phyloP scores from a whole-genome alignment of 2,329 filamentous ascomycete genomes.

The Cadophora sp. region DNA sequence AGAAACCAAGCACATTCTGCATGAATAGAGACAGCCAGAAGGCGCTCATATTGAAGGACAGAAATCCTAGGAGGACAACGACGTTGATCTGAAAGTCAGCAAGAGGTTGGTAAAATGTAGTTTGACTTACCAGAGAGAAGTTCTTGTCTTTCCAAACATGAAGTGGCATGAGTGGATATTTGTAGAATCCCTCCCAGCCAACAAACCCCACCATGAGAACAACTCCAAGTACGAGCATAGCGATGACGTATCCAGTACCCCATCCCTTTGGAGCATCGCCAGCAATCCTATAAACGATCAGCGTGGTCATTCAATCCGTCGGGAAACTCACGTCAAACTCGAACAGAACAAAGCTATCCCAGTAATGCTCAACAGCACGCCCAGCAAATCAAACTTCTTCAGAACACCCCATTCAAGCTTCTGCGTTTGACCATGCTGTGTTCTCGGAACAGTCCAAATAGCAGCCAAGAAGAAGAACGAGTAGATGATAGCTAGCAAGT shows the following conservation, averaged over 20 bases:
- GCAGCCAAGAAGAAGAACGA: constrained; percentile 62
- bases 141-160: constrained; percentile 66
- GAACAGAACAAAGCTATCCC: constrained; percentile 56
- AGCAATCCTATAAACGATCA: constrained; percentile 28
- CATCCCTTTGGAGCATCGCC: constrained; percentile 60
- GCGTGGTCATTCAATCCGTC: background rate
- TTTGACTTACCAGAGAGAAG: constrained; percentile 63
- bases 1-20: constrained; percentile 60
- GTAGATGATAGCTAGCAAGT: constrained; percentile 71
- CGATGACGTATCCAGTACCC: constrained; percentile 67
- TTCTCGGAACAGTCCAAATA: constrained; percentile 64
- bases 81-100: constrained; percentile 54
- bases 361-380: constrained; percentile 65
- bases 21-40: constrained; percentile 72
- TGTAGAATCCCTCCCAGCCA: constrained; percentile 64
- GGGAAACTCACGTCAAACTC: constrained; percentile 42
- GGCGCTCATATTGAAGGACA: constrained; percentile 62
- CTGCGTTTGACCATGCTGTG: constrained; percentile 53
- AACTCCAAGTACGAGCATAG: constrained; percentile 65
- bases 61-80: constrained; percentile 64
- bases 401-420: constrained; percentile 47
- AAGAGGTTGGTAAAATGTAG: background rate
- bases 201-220: constrained; percentile 64
- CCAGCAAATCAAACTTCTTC: constrained; percentile 66
- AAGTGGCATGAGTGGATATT: constrained; percentile 59